Conservation (phyloP, 2,329 filamentous ascomycete species). For the Sarocladium strictum region DNA sequence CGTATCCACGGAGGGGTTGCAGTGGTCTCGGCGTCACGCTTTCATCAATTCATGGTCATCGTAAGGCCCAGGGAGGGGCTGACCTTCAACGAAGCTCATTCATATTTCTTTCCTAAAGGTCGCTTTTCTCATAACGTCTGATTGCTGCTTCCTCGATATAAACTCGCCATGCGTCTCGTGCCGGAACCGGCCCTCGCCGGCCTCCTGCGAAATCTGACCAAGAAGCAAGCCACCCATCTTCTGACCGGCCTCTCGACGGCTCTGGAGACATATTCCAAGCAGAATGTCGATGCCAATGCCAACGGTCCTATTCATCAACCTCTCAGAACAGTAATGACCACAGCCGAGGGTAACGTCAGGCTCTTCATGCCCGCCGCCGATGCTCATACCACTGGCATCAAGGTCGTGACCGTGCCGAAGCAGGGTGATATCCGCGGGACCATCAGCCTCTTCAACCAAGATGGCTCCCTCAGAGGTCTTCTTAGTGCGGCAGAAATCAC, state of each 20-base stretch:
- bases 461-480: conserved; percentile 53
- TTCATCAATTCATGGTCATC: no score
- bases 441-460: conserved; percentile 51
- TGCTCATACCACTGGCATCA: conserved; percentile 6
- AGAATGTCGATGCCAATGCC: background rate
- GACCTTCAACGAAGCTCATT: no score
- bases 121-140: no score
- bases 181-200: conserved; percentile 1
- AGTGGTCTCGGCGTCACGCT: no score
- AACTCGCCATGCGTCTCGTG: conserved; percentile 3
- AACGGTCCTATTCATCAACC: conserved; percentile 6
- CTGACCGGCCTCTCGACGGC: background rate
- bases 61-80: no score
- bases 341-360: conserved; percentile 6
- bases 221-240: background rate
- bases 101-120: no score
- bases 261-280: background rate
- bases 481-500: conserved; percentile 65
- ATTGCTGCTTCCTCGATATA: no score
- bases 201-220: conserved; percentile 1
- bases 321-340: conserved; percentile 6
- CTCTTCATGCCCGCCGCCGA: conserved; percentile 8
- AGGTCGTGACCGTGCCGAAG: conserved; percentile 8
- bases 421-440: conserved; percentile 5
- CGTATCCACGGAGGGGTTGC: no score